These are phyloP conservation scores for Talaromyces sp. DNA, from an alignment of 2,329 filamentous ascomycete genomes.

Conservation along the genomic window DNA sequence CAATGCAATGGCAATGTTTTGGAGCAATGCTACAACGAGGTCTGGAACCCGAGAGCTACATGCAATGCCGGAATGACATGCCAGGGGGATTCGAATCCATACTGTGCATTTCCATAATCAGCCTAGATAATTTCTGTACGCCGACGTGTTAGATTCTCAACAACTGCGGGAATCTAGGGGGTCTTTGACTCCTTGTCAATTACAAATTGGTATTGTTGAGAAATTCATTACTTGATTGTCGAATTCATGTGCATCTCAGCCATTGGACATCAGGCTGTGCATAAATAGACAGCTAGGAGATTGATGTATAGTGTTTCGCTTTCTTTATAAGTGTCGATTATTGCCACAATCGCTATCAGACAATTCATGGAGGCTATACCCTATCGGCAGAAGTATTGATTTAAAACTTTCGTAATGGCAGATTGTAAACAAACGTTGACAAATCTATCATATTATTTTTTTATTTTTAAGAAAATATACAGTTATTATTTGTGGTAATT, in stretches of 20 bases:
- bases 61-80: conserved; percentile 9
- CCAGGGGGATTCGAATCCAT: conserved; percentile 13
- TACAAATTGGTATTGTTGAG: background rate
- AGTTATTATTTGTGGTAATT: no score
- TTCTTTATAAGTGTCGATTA: no score
- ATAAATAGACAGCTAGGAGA: background rate
- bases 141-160: no score
- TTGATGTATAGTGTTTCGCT: background rate
- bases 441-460: no score
- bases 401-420: no score
- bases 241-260: background rate
- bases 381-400: no score
- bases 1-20: conserved; percentile 12
- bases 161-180: no score
- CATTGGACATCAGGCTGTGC: background rate
- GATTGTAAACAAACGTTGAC: no score
- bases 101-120: background rate
- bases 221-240: background rate
- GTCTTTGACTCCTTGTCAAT: background rate
- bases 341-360: no score
- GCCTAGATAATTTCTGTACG: background rate
- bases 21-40: conserved; percentile 11
- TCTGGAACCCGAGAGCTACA: conserved; percentile 11
- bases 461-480: no score
- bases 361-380: no score